Evolutionary conservation across 2,329 filamentous ascomycete species (phyloP), one percentile per base, ranked within the genome.

Genomic region (Colletotrichum brevisporum): DNA sequence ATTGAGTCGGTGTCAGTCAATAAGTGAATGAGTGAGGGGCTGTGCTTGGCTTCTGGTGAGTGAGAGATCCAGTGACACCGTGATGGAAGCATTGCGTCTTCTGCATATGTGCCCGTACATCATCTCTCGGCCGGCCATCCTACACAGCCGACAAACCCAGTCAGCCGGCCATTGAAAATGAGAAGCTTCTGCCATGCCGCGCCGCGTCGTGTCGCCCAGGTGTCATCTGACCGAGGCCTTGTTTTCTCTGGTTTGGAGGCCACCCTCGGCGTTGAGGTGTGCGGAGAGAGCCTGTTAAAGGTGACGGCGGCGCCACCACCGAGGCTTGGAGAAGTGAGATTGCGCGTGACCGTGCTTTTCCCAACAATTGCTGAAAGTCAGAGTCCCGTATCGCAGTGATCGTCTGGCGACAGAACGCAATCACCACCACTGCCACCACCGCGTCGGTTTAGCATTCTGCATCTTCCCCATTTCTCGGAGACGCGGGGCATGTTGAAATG

Each of bases 151-250:
- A 36, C 3, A 8, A 8, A 36, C 2, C 31, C 31, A 36, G 31
- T 12, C n/a, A 43, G 10, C 53, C 53, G 24, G 53, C 53, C 53
- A 26, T 56, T 43, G 36, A 56, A 2, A 56, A 41, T 24, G 36
- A 24, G 18, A 6, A 43, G 36, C 31, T 13, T 48, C 45, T 60
- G 57, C 45, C 45, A 48, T 16, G 8, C 45, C 45, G n/a, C n/a
- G 45, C 18, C 45, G n/a, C n/a, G 45, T 47, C 16, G 45, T 21
- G 45, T 48, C 6, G 45, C 45, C 16, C n/a, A 18, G 3, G 36
- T 41, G 24, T 61, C 58, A 61, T 61, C 58, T 61, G 58, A 61
- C 21, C 58, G 48, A 43, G 47, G 6, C 24, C 24, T 48, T 10
- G n/a, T 58, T 39, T 15, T 21, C 24, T 47, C 2, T 41, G 51